Base-by-base conservation (phyloP, 2,329 filamentous ascomycete species). In the Colletotrichum gigasporum region DNA sequence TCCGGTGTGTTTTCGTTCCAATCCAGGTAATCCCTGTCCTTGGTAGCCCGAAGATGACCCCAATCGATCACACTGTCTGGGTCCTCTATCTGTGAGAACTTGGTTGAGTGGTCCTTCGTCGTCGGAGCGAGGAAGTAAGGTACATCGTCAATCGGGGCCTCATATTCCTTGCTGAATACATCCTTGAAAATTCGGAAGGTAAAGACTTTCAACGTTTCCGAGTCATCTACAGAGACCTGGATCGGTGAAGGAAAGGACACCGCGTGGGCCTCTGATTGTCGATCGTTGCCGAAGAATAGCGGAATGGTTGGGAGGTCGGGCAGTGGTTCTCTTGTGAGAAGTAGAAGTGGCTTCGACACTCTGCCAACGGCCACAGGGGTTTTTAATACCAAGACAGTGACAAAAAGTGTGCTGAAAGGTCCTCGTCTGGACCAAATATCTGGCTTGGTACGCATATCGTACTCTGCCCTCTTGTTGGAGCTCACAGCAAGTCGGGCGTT, bases 161-260 rank as follows among this genome's bases (percentile, higher is more conserved):
- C 88, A 71, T 93, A 99, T 3, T 84, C 83, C 75, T 99, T 99
- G 75, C 94, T 95, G 79, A 97, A 98, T 0, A 97, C 81, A 69
- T 98, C 93, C 14, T 87, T 80, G 75, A 96, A 97, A 0, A 96
- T 76, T 4, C 85, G 83, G 39, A 96, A 78, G 0, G 92, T 97
- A 73, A 96, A 97, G 0, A 75, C 76, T 1, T 88, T 89, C n/a
- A 98, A 74, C 2, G 80, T 74, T 1, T 84, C 76, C 0, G 93
- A 68, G 2, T 82, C 72, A 0, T 78, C 71, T 0, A 79, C 69
- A 0, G 78, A 74, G 0, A 88, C 67, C 1, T 75, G 10, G 1
- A 94, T 69, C 0, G 81, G 71, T 0, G 66, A 69, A 0, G 71
- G 54, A 2, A 90, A 67, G 0, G 82, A 74, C 0, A 80, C 72